Conservation (phyloP, 257 asterid genomes). For the Prunella vulgaris region DNA sequence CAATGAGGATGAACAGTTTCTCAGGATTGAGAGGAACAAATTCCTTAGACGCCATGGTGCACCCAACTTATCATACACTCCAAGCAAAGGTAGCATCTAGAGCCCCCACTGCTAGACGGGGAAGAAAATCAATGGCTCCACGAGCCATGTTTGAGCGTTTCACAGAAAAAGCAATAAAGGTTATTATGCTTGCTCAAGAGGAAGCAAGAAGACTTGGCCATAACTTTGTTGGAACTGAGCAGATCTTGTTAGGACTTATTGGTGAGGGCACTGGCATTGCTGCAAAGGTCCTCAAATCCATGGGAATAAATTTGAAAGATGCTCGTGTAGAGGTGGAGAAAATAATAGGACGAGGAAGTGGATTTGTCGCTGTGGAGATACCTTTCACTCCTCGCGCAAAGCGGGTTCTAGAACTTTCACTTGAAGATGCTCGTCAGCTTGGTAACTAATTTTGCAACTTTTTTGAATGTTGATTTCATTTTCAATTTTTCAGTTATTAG, state of each 20-base stretch:
- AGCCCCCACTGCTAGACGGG: constrained; percentile 34
- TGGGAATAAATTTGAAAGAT: constrained; percentile 95
- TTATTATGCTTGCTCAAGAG: constrained; percentile 98
- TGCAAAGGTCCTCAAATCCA: constrained; percentile 93
- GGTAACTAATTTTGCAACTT: constrained; percentile 40
- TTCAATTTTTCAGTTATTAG: constrained; percentile 21
- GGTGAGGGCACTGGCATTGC: constrained; percentile 99
- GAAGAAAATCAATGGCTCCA: constrained; percentile 43
- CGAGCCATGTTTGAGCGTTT: constrained; percentile 98
- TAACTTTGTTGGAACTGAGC: constrained; percentile 96
- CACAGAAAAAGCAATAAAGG: constrained; percentile 95
- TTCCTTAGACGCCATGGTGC: constrained; percentile 52
- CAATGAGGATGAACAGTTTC: constrained; percentile 44
- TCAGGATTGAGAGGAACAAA: constrained; percentile 72
- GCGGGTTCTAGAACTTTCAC: constrained; percentile 89
- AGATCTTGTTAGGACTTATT: constrained; percentile 84
- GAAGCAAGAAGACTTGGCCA: constrained; percentile 98
- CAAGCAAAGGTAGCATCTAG: constrained; percentile 64
- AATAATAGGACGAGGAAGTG: constrained; percentile 96
- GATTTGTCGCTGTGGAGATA: constrained; percentile 96
- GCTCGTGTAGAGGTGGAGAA: constrained; percentile 99
- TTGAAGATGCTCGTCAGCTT: constrained; percentile 98
- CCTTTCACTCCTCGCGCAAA: constrained; percentile 99
- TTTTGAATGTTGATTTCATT: not conserved
- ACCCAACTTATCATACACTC: constrained; percentile 42